Evolutionary conservation across 202 grass and related monocot species (phyloP).

Genomic region (Setaria italica): DNA sequence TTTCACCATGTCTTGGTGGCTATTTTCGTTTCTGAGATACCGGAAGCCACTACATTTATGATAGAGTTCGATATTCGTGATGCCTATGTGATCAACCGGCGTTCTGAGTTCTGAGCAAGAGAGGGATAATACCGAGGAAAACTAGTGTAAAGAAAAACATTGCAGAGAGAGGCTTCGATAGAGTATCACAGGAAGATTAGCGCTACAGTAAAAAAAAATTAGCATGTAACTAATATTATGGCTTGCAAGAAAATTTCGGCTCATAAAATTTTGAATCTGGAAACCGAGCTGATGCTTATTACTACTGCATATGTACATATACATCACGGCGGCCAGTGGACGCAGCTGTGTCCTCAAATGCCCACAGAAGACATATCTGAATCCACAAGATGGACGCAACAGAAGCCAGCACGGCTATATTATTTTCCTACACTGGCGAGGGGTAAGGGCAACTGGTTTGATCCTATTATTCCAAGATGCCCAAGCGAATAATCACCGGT

Average conservation of each 20-base stretch:
- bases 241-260: neutral
- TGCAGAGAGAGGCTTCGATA: neutral
- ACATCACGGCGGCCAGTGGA: neutral
- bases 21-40: neutral
- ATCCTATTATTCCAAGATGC: constrained; percentile 2
- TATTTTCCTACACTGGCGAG: neutral
- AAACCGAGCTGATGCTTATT: neutral
- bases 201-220: neutral
- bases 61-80: neutral
- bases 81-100: too few species aligned
- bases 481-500: neutral
- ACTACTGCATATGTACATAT: neutral
- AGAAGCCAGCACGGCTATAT: neutral
- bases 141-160: neutral
- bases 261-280: neutral
- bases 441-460: neutral
- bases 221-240: neutral
- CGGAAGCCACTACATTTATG: neutral
- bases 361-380: neutral
- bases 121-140: neutral
- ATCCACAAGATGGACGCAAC: neutral
- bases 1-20: neutral
- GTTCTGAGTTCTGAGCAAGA: neutral
- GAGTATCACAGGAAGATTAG: neutral
- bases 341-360: neutral